Percentiles rank a stretch among this genome's conserved stretches.
phyloP scores from a whole-genome alignment of 768 basidiomycete genomes.

The Suillus plorans region DNA sequence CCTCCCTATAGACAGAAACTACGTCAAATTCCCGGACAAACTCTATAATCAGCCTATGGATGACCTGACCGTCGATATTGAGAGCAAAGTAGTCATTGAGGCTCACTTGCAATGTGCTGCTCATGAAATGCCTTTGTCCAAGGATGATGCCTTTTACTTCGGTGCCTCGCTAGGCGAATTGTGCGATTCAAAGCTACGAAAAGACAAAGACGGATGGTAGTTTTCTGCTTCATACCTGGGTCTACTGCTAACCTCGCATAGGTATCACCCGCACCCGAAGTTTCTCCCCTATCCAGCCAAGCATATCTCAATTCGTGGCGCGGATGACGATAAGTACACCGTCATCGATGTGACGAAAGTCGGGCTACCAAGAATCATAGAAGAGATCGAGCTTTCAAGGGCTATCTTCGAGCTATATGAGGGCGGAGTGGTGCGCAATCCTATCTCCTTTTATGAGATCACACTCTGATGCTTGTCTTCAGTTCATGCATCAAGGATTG shows the following conservation, averaged over 20 bases:
- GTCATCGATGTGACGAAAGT: conserved; percentile 62
- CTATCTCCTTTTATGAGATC: not conserved
- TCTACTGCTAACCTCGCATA: conserved; percentile 25
- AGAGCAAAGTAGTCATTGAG: conserved; percentile 75
- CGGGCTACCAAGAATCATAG: conserved; percentile 48
- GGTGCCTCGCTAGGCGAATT: conserved; percentile 58
- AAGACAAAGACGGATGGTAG: conserved; percentile 83
- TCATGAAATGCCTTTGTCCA: conserved; percentile 77
- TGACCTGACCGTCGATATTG: conserved; percentile 69
- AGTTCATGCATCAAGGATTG: conserved; percentile 89
- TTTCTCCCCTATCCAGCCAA: conserved; percentile 76
- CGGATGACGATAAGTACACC: conserved; percentile 75
- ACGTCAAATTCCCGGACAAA: conserved; percentile 64
- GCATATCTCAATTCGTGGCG: conserved; percentile 73
- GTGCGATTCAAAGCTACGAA: conserved; percentile 58
- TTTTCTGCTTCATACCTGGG: not conserved
- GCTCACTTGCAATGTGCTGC: conserved; percentile 88
- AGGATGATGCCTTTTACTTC: conserved; percentile 70
- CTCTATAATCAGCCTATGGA: conserved; percentile 63
- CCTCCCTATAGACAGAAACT: conserved; percentile 74
- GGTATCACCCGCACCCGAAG: conserved; percentile 83
- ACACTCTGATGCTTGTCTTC: conserved; percentile 7
- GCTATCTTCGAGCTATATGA: conserved; percentile 89
- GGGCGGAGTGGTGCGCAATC: conserved; percentile 67
- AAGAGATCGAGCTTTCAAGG: conserved; percentile 81